These are phyloP conservation scores for Pythium scleroteichum DNA, from an alignment of 352 stramenopile species.

Conservation along the genomic window DNA sequence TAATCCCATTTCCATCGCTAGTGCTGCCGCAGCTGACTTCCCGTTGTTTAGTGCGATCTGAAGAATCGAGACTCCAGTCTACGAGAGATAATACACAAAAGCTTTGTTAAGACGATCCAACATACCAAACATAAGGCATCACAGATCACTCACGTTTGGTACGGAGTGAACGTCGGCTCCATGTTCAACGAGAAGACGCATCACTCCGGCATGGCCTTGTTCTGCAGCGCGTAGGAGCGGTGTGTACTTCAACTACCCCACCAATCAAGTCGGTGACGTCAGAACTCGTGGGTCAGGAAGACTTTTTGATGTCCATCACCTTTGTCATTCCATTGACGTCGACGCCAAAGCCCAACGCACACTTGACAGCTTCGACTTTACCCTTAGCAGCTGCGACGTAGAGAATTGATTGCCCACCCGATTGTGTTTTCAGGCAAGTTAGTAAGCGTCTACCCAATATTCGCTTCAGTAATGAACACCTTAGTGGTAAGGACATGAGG, in stretches of 20 bases:
- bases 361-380: constrained; percentile 7
- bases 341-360: background rate
- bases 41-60: background rate
- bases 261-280: too few relatives aligned
- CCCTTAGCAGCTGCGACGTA: constrained; percentile 1
- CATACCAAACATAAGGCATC: too few relatives aligned
- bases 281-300: too few relatives aligned
- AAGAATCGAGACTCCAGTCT: background rate
- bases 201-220: background rate
- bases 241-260: background rate
- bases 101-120: too few relatives aligned
- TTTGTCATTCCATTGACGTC: background rate
- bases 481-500: background rate
- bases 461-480: background rate
- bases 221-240: background rate
- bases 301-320: background rate
- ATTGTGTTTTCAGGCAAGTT: background rate
- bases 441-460: too few relatives aligned
- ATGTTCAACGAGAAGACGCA: background rate
- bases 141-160: too few relatives aligned
- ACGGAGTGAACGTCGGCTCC: background rate
- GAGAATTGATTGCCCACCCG: background rate
- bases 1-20: background rate
- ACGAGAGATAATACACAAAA: background rate
- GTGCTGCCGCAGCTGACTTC: background rate